Percentiles rank a stretch among this genome's conserved stretches.
Evolutionary conservation across 495 filamentous ascomycete genomes (phyloP).

Genomic region (Aspergillus panamensis): DNA sequence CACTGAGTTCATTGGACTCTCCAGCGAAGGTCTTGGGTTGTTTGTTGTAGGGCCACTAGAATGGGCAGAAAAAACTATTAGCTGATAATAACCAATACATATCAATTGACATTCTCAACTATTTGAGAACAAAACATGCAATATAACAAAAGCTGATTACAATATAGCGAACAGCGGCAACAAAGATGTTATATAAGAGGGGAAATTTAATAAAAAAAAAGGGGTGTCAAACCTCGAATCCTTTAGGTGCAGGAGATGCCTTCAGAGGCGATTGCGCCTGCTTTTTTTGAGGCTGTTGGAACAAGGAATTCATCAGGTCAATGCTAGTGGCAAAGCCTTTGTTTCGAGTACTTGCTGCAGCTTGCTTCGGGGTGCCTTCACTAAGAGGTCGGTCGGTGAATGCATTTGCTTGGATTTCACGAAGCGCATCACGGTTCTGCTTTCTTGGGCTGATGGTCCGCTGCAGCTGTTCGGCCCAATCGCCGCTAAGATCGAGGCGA

Average conservation of each 20-base stretch:
- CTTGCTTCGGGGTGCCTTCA: conserved; percentile 35
- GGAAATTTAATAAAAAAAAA: conserved; percentile 28
- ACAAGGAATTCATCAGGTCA: conserved; percentile 89
- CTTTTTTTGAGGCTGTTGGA: conserved; percentile 49
- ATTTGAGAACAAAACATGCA: conserved; percentile 13
- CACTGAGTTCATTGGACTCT: conserved; percentile 54
- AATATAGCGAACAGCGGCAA: conserved; percentile 21
- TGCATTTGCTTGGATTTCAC: conserved; percentile 56
- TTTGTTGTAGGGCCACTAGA: conserved; percentile 86
- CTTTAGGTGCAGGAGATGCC: conserved; percentile 47
- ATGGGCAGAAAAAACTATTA: conserved; percentile 39
- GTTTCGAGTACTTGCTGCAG: conserved; percentile 34
- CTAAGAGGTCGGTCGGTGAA: conserved; percentile 40
- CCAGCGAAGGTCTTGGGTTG: conserved; percentile 60
- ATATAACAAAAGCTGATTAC: conserved; percentile 18
- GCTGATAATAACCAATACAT: conserved; percentile 26
- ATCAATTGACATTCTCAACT: background rate
- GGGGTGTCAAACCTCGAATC: conserved; percentile 70
- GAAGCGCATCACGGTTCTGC: conserved; percentile 67
- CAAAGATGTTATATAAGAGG: conserved; percentile 22
- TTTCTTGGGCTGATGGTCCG: conserved; percentile 89
- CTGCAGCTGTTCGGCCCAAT: conserved; percentile 90
- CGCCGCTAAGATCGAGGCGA: conserved; percentile 54
- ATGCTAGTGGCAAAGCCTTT: conserved; percentile 72
- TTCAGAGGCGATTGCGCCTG: conserved; percentile 35